Conservation (phyloP, 139 green algal species). For the Volvox reticuliferus region DNA sequence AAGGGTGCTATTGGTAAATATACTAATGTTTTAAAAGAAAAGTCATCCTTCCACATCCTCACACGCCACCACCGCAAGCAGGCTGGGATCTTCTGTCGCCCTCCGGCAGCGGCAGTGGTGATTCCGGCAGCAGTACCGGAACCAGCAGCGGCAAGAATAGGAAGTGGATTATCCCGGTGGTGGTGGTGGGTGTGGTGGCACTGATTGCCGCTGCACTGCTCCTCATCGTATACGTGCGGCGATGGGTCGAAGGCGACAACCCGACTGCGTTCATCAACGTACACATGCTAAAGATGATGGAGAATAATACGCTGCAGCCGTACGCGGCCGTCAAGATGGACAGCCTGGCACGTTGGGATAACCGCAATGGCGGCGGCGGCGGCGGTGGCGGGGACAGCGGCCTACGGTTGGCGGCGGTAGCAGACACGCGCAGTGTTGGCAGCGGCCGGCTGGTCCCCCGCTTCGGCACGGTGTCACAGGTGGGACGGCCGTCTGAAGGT, state of each 20-base stretch:
- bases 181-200: background rate
- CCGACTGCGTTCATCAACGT: background rate
- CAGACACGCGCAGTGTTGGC: background rate
- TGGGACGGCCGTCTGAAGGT: background rate
- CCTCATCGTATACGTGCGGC: background rate
- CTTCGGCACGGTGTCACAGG: background rate
- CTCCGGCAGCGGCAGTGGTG: background rate
- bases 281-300: conserved; percentile 35
- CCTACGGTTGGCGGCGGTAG: background rate
- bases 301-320: background rate
- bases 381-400: background rate
- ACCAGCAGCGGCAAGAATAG: background rate
- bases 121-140: background rate
- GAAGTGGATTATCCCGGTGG: conserved; percentile 27
- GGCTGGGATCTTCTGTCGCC: too few species aligned
- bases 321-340: background rate
- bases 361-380: background rate
- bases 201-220: background rate
- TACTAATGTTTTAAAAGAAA: too few species aligned
- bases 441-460: background rate
- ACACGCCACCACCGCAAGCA: background rate
- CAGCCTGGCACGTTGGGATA: background rate
- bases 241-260: too few species aligned
- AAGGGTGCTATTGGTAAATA: too few species aligned
- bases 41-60: background rate